Conservation (phyloP, 202 grass and related monocot species). For the Schoenoplectus tabernaemontani region DNA sequence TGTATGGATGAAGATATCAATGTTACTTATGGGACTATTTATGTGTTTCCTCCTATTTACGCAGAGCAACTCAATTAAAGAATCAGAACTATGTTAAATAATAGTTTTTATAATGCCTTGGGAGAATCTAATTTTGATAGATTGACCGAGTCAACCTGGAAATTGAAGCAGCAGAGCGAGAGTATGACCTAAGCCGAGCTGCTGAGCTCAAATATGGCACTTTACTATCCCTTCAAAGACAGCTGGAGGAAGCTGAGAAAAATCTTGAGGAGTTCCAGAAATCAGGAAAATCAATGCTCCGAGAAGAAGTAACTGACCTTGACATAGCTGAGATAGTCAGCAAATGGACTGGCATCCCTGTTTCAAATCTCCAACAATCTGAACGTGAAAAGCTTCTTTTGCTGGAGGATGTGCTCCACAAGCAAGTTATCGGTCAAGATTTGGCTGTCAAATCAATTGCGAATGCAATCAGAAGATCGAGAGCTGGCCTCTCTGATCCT, state of each 20-base stretch:
- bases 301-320: slow-evolving; percentile 77
- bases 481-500: slow-evolving; percentile 73
- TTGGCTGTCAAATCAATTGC: slow-evolving; percentile 82
- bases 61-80: not conserved
- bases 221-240: slow-evolving; percentile 64
- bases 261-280: slow-evolving; percentile 80
- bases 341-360: slow-evolving; percentile 95
- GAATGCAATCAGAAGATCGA: slow-evolving; percentile 84
- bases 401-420: slow-evolving; percentile 84
- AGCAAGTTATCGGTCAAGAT: slow-evolving; percentile 84
- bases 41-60: not conserved
- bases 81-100: not conserved
- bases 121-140: slow-evolving; percentile 30
- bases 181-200: slow-evolving; percentile 75
- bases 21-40: not conserved
- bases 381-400: slow-evolving; percentile 77
- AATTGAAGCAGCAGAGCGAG: slow-evolving; percentile 89
- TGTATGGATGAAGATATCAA: not conserved
- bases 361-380: slow-evolving; percentile 93
- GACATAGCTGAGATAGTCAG: slow-evolving; percentile 95
- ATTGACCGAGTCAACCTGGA: slow-evolving; percentile 92
- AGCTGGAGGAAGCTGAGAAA: slow-evolving; percentile 73
- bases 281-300: slow-evolving; percentile 84
- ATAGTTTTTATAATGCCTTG: not conserved
- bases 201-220: slow-evolving; percentile 93